A percentile compares a stretch with the other conserved stretches of the same genome.
Evolutionary conservation across 805 yeast species (phyloP).

Genomic region (Zygosaccharomyces kombuchaensis): DNA sequence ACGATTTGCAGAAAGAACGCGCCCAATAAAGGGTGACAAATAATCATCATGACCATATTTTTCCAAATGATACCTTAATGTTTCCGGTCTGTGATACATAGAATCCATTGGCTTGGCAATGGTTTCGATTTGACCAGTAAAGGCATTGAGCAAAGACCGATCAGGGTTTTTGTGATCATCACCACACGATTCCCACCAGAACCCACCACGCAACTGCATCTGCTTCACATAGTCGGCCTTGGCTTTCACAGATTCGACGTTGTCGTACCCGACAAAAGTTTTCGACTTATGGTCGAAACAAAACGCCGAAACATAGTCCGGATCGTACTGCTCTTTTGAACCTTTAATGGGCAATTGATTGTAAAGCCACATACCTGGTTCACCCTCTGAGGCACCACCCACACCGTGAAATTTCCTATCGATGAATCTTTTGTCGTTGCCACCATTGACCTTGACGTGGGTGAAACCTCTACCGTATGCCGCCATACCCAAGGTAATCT

Average conservation of each 20-base stretch:
- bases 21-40: slow-evolving; percentile 12
- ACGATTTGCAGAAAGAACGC: slow-evolving; percentile 1
- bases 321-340: slow-evolving; percentile 49
- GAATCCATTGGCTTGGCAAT: slow-evolving; percentile 11
- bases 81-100: slow-evolving; percentile 17
- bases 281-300: slow-evolving; percentile 40
- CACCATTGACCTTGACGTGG: slow-evolving; percentile 36
- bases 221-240: slow-evolving; percentile 59
- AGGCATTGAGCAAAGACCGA: slow-evolving; percentile 43
- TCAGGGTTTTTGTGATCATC: slow-evolving; percentile 41
- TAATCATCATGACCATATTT: slow-evolving; percentile 19
- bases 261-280: slow-evolving; percentile 64
- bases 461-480: slow-evolving; percentile 65
- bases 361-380: slow-evolving; percentile 51
- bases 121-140: slow-evolving; percentile 35
- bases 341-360: slow-evolving; percentile 48
- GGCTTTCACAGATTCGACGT: slow-evolving; percentile 42
- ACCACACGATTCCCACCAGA: slow-evolving; percentile 95
- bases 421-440: slow-evolving; percentile 12
- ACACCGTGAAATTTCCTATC: slow-evolving; percentile 44
- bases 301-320: slow-evolving; percentile 48
- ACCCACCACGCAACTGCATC: slow-evolving; percentile 67
- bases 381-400: slow-evolving; percentile 43
- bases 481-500: slow-evolving; percentile 82
- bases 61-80: slow-evolving; percentile 18